Evolutionary conservation across 306 rosid species (phyloP).

Genomic region (Sophora flavescens): DNA sequence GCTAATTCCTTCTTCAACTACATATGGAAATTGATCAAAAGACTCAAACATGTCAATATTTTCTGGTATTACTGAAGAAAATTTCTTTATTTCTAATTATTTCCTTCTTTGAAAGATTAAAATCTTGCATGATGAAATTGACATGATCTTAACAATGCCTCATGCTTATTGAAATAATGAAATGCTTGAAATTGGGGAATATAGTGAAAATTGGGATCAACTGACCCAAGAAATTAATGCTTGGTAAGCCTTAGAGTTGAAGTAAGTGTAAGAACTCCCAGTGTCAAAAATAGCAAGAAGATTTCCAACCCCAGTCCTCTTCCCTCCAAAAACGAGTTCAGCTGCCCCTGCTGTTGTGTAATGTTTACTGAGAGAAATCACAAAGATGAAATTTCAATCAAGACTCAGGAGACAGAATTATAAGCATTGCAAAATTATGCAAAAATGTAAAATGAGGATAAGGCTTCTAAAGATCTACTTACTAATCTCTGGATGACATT

Average conservation of each 20-base stretch:
- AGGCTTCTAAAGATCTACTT: constrained; percentile 36
- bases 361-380: constrained; percentile 66
- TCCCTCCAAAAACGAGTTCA: constrained; percentile 76
- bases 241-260: constrained; percentile 73
- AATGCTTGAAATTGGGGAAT: constrained; percentile 26
- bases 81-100: background rate
- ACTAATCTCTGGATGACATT: constrained; percentile 74
- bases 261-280: constrained; percentile 88
- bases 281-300: constrained; percentile 73
- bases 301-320: constrained; percentile 60
- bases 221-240: constrained; percentile 69
- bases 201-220: constrained; percentile 26
- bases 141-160: constrained; percentile 3
- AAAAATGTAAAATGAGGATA: constrained; percentile 13
- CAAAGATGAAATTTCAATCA: constrained; percentile 25
- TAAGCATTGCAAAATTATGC: background rate
- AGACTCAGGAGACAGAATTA: constrained; percentile 7
- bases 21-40: constrained; percentile 40
- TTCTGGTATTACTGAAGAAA: background rate
- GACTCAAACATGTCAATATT: constrained; percentile 1
- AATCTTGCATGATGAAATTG: constrained; percentile 28
- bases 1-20: constrained; percentile 68
- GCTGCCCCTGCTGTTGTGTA: constrained; percentile 80
- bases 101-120: background rate
- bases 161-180: constrained; percentile 13